These are phyloP conservation scores for Gossypium schwendimanii DNA, from an alignment of 441 rosid genomes.

Conservation along the genomic window DNA sequence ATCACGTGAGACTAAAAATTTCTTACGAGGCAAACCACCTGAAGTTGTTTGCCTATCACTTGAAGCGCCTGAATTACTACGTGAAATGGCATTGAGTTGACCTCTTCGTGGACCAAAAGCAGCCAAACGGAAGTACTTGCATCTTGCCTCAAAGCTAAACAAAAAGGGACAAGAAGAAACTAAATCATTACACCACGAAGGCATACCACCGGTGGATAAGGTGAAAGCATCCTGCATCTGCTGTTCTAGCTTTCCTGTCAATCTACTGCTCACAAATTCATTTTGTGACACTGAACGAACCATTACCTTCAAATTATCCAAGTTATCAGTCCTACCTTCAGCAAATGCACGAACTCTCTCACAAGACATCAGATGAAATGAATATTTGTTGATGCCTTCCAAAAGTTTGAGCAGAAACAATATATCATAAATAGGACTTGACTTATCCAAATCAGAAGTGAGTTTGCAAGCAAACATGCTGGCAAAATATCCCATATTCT, in stretches of 20 bases:
- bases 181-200: slow-evolving; percentile 84
- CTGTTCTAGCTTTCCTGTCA: slow-evolving; percentile 92
- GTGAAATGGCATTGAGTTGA: slow-evolving; percentile 34
- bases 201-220: slow-evolving; percentile 64
- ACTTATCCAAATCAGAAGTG: slow-evolving; percentile 48
- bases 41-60: slow-evolving; percentile 46
- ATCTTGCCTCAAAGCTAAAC: slow-evolving; percentile 79
- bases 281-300: slow-evolving; percentile 47
- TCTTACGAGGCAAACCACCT: slow-evolving; percentile 56
- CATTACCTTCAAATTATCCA: slow-evolving; percentile 57
- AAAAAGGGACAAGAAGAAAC: slow-evolving; percentile 82
- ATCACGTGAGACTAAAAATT: slow-evolving; percentile 69
- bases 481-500: slow-evolving; percentile 38
- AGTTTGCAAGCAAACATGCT: slow-evolving; percentile 49
- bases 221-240: slow-evolving; percentile 81
- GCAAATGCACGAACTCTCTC: slow-evolving; percentile 62
- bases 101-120: slow-evolving; percentile 62
- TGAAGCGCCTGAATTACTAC: slow-evolving; percentile 36
- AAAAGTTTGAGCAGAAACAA: slow-evolving; percentile 72
- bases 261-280: slow-evolving; percentile 74
- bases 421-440: slow-evolving; percentile 54
- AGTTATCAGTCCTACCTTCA: slow-evolving; percentile 49
- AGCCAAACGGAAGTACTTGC: slow-evolving; percentile 70
- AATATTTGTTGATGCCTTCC: slow-evolving; percentile 62
- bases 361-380: slow-evolving; percentile 61